A percentile compares a stretch with the other conserved stretches of the same genome.
Conservation (phyloP, 2,329 filamentous ascomycete genomes). For the Plenodomus tracheiphilus region DNA sequence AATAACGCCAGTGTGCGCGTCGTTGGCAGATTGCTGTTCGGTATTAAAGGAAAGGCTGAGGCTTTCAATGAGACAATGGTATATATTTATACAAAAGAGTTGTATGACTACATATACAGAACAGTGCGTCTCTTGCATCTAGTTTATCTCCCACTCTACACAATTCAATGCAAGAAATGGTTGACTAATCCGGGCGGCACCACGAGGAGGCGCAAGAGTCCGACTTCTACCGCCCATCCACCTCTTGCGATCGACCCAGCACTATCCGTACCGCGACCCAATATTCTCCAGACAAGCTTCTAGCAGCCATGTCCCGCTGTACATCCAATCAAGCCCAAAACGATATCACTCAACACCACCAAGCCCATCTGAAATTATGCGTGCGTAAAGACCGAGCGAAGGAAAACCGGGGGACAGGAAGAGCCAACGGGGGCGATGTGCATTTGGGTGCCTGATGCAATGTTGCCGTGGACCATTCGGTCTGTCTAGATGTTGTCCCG, state of each 20-base stretch:
- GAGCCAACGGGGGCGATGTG: conserved; percentile 8
- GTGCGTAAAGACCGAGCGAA: too few species aligned
- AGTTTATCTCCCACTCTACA: conserved; percentile 24
- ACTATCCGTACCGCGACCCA: conserved; percentile 18
- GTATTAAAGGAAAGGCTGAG: too few species aligned
- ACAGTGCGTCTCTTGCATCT: conserved; percentile 43
- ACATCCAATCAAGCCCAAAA: background rate
- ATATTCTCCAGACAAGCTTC: conserved; percentile 21
- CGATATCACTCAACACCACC: background rate
- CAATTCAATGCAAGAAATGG: background rate
- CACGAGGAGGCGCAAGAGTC: conserved; percentile 44
- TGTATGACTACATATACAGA: too few species aligned
- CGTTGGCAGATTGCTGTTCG: too few species aligned
- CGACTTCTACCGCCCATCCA: conserved; percentile 41
- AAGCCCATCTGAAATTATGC: too few species aligned
- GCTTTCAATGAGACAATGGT: too few species aligned
- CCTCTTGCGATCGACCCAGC: conserved; percentile 33
- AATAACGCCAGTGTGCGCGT: too few species aligned
- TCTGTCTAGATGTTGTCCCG: conserved; percentile 17
- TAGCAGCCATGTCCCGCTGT: conserved; percentile 14
- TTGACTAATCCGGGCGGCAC: conserved; percentile 40
- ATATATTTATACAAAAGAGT: too few species aligned
- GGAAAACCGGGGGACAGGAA: background rate
- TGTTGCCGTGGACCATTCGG: conserved; percentile 26
- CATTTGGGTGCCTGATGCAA: conserved; percentile 24